A percentile compares a stretch with the other conserved stretches of the same genome.
Evolutionary conservation across 805 yeast species (phyloP).

Genomic region (Yamadazyma insecticola): DNA sequence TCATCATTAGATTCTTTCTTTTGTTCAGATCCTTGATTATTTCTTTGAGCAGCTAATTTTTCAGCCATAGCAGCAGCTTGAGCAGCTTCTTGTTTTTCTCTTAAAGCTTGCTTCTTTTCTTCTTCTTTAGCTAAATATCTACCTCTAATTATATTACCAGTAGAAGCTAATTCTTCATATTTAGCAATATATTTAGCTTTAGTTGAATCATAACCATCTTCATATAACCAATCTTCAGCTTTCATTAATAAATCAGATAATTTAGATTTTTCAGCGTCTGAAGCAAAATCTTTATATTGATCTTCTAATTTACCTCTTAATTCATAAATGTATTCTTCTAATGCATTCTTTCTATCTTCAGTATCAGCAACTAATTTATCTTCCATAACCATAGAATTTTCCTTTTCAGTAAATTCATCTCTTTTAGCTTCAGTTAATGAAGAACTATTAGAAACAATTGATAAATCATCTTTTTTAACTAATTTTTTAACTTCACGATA

Average conservation of each 20-base stretch:
- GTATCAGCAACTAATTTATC: constrained; percentile 98
- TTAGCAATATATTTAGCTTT: constrained; percentile 97
- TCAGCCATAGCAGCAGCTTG: constrained; percentile 80
- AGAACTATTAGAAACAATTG: constrained; percentile 57
- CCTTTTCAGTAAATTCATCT: constrained; percentile 70
- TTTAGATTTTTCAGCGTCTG: constrained; percentile 83
- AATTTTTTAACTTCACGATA: constrained; percentile 87
- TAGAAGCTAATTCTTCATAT: constrained; percentile 92
- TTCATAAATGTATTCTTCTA: constrained; percentile 97
- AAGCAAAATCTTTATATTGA: constrained; percentile 80
- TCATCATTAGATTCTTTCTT: constrained; percentile 18
- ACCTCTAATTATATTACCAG: constrained; percentile 93
- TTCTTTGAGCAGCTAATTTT: constrained; percentile 76
- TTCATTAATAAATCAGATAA: constrained; percentile 67
- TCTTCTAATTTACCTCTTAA: constrained; percentile 96
- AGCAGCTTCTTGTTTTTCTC: constrained; percentile 83
- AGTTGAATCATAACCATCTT: constrained; percentile 92
- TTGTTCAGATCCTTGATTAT: constrained; percentile 31
- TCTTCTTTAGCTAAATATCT: constrained; percentile 92
- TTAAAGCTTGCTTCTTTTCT: constrained; percentile 86
- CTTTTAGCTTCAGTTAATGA: constrained; percentile 54
- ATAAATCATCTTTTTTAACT: constrained; percentile 83
- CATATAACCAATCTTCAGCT: constrained; percentile 98
- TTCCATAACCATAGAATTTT: constrained; percentile 76
- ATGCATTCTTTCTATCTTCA: constrained; percentile 96